Evolutionary conservation across 75 land plant genomes (phyloP).

Genomic region (Isoetes taiwanensis): DNA sequence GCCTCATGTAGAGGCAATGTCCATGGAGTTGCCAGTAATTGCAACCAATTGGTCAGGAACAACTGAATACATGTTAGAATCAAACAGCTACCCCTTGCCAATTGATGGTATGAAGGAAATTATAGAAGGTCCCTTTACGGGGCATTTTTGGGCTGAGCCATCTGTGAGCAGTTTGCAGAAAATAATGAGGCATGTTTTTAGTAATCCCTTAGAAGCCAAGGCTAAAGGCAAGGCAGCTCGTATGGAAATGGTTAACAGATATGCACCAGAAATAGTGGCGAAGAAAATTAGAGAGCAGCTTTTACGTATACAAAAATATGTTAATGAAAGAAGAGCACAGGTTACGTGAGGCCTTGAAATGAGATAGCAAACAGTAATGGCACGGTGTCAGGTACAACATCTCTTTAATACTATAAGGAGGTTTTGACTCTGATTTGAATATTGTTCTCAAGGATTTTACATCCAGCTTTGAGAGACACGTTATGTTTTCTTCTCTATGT

Average conservation of each 20-base stretch:
- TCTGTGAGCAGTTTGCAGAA: slow-evolving; percentile 20
- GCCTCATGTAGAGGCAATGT: slow-evolving; percentile 81
- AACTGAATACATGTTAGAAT: slow-evolving; percentile 62
- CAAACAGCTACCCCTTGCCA: slow-evolving; percentile 51
- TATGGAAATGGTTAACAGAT: slow-evolving; percentile 40
- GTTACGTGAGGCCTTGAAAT: neutral
- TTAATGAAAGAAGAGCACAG: neutral
- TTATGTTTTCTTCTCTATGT: too few relatives aligned
- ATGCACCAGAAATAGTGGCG: slow-evolving; percentile 14
- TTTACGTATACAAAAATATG: slow-evolving; percentile 1
- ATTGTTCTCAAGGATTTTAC: too few relatives aligned
- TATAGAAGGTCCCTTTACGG: slow-evolving; percentile 60
- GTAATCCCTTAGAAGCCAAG: slow-evolving; percentile 40
- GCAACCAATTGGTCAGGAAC: slow-evolving; percentile 87
- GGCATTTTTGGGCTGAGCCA: slow-evolving; percentile 77
- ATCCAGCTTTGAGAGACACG: too few relatives aligned
- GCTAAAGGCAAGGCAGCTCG: slow-evolving; percentile 45
- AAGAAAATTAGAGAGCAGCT: slow-evolving; percentile 1
- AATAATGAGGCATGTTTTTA: slow-evolving; percentile 47
- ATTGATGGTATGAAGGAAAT: slow-evolving; percentile 50
- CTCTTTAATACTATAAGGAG: too few relatives aligned
- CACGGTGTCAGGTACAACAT: too few relatives aligned
- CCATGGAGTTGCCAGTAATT: slow-evolving; percentile 75
- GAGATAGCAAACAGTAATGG: neutral
- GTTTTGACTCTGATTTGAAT: too few relatives aligned